These are phyloP conservation scores for Scytalidium lignicola DNA, from an alignment of 2,329 filamentous ascomycete genomes.

Conservation along the genomic window DNA sequence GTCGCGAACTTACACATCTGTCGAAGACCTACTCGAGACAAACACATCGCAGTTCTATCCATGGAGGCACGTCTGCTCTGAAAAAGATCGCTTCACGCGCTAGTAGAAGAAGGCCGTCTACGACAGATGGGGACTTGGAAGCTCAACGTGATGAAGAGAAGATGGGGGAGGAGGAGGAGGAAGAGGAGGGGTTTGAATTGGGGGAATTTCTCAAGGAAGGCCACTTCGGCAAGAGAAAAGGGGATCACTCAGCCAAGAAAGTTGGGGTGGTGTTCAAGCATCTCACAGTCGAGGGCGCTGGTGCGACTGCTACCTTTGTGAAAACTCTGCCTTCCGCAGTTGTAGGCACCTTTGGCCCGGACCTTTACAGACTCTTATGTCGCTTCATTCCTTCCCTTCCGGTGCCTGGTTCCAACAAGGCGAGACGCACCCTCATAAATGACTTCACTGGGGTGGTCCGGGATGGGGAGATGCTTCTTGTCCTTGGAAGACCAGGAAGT, in stretches of 20 bases:
- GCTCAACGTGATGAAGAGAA: constrained; percentile 18
- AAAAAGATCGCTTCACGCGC: constrained; percentile 7
- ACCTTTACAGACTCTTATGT: constrained; percentile 60
- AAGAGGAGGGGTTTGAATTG: constrained; percentile 61
- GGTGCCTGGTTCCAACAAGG: constrained; percentile 14
- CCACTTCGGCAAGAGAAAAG: constrained; percentile 67
- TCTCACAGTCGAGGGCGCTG: constrained; percentile 67
- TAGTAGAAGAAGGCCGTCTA: constrained; percentile 17
- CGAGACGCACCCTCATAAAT: constrained; percentile 45
- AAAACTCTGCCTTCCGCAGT: constrained; percentile 70
- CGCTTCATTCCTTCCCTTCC: constrained; percentile 22
- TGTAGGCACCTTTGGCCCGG: constrained; percentile 73
- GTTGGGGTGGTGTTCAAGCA: constrained; percentile 74
- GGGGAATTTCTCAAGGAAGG: constrained; percentile 68
- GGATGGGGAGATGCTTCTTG: constrained; percentile 68
- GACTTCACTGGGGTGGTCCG: constrained; percentile 64
- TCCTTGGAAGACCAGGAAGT: constrained; percentile 66
- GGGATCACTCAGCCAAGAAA: constrained; percentile 66
- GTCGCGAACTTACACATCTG: constrained; percentile 47
- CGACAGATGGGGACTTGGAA: constrained; percentile 21
- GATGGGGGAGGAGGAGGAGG: constrained; percentile 19
- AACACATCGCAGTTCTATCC: constrained; percentile 6
- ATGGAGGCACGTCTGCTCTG: constrained; percentile 4
- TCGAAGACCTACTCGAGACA: constrained; percentile 34
- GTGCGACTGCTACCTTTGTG: constrained; percentile 62